These are phyloP conservation scores for Penicillium brevicompactum DNA, from an alignment of 2,329 filamentous ascomycete species.

Conservation along the genomic window DNA sequence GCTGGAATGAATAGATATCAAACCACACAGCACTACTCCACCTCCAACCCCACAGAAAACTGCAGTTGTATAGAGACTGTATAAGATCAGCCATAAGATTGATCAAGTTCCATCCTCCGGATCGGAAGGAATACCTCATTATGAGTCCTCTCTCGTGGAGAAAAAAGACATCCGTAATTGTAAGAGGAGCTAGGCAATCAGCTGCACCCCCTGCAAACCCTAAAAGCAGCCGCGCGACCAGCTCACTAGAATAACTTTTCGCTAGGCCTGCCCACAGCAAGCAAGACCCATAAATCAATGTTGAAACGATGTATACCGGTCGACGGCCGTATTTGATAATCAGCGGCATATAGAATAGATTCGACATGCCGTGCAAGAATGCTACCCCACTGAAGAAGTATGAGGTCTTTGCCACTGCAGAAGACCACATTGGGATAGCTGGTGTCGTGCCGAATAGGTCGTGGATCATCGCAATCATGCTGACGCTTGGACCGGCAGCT, in stretches of 20 bases:
- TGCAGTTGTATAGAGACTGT: background rate
- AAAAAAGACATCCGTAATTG: conserved; percentile 49
- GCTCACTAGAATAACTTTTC: conserved; percentile 31
- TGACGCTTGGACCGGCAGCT: background rate
- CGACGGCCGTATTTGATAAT: conserved; percentile 41
- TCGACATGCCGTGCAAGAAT: conserved; percentile 51
- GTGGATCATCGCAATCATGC: background rate
- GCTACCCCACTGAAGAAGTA: conserved; percentile 59
- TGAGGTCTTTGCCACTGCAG: conserved; percentile 31
- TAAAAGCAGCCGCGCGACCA: conserved; percentile 26
- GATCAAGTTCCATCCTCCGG: background rate
- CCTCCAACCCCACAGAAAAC: background rate
- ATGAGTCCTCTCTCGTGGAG: conserved; percentile 12
- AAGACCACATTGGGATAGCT: background rate
- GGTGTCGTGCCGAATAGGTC: background rate
- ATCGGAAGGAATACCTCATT: background rate
- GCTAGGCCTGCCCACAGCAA: conserved; percentile 40
- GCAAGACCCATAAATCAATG: conserved; percentile 35
- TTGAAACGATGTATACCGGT: conserved; percentile 25
- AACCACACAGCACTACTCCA: background rate
- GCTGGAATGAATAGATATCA: background rate
- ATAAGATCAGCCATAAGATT: background rate
- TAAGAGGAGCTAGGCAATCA: conserved; percentile 52
- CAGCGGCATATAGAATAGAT: conserved; percentile 41
- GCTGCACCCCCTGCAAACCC: conserved; percentile 56